Evolutionary conservation across 2,329 filamentous ascomycete species (phyloP), one percentile per base, ranked within the genome.

Genomic region (Canariomyces notabilis): DNA sequence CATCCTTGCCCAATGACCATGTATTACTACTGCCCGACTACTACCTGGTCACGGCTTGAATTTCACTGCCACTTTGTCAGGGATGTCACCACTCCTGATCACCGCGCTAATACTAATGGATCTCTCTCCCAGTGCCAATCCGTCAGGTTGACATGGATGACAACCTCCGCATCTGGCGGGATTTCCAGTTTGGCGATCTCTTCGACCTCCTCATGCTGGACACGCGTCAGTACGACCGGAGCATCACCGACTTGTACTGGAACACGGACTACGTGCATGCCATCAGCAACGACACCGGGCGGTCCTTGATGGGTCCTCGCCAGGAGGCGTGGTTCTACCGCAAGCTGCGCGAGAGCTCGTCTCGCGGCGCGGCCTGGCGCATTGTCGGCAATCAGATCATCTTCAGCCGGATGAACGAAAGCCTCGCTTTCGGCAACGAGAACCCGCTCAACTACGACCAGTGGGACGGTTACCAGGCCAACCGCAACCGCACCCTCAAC

Each of bases 241-340:
- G 73, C 33, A 82, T 84, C 55, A 85, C 82, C 2, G 61, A 61
- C 18, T 53, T 72, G 0, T 57, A 22, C 1, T 45, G 76, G 74
- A 85, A 85, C 60, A 74, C 73, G 1, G 68, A 79, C 39, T 85
- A 85, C 59, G 68, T 88, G 49, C 58, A 77, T 16, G 76, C 83
- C 57, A 69, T 89, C 52, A 59, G 76, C 16, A 76, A 87, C 55
- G 83, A 89, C 46, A 78, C 82, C 2, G 75, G 79, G 3, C 77
- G 85, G 4, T 77, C 76, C 0, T 67, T 89, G 55, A 88, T 89
- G 83, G 85, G 85, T 2, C 70, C 74, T 1, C 76, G 77, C 11
- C 85, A 89, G 60, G 85, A 89, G 63, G 77, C 79, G 56, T 89
- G 85, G 86, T 83, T 87, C 65, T 85, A 84, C 62, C 71, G 73